Evolutionary conservation across 1,284 basidiomycete genomes (phyloP), one percentile per base, ranked within the genome.

Genomic region (Puccinia horiana): DNA sequence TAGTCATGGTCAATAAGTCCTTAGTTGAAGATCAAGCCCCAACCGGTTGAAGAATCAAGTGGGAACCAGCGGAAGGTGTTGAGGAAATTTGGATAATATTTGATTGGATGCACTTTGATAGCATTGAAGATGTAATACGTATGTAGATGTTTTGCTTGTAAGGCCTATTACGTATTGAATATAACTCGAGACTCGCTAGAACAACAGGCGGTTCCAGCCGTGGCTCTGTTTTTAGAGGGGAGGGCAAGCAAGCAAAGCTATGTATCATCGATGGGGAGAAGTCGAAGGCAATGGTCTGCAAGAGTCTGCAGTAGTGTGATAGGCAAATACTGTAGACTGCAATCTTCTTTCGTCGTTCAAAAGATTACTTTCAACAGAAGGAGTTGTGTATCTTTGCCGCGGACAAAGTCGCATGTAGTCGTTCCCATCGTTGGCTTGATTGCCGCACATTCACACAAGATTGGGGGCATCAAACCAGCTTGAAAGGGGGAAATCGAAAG

Each of bases 1-100:
- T 42, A 40, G 20, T 18, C 37, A n/a, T 58, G 11, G 26, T 65
- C 0, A 23, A 65, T n/a, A 3, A 37, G 40, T 65, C 63, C 8
- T 23, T 40, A n/a, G 63, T 20, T 40, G 35, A 65, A 65, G 63
- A 65, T 40, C 37, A 65, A 65, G 63, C 63, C 63, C 63, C 63
- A 65, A 65, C 63, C 63, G 29, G 40, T 65, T 40, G 35, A 65
- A 42, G 35, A n/a, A 65, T 23, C 63, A 63, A 32, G 61, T 32
- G 37, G 61, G 63, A 23, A 65, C 16, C 18, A 65, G 63, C 63
- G 63, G 32, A 11, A 65, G 63, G 29, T 65, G n/a, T 8, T n/a
- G 52, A 54, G 52, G 37, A 65, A 65, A 65, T 65, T 65, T 16
- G 63, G 35, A 40, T 29, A 29, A 6, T 0, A 40, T 65, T 65